A percentile compares a stretch with the other conserved stretches of the same genome.
phyloP scores from a whole-genome alignment of 2,329 filamentous ascomycete genomes.

The Fusarium agapanthi region DNA sequence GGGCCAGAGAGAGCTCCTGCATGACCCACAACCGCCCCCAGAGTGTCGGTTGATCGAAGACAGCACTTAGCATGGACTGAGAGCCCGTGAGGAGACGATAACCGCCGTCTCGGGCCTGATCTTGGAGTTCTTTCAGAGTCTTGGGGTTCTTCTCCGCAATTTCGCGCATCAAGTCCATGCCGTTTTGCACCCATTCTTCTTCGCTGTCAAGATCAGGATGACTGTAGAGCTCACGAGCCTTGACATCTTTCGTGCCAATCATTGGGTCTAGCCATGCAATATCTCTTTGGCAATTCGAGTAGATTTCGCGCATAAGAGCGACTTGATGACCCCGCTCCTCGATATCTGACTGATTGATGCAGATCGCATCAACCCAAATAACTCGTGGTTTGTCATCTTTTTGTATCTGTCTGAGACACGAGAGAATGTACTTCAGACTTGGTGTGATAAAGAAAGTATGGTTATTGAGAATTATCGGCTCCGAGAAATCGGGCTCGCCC shows the following conservation, averaged over 20 bases:
- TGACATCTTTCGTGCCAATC: background rate
- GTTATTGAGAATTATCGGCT: background rate
- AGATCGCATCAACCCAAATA: conserved; percentile 27
- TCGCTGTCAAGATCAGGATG: background rate
- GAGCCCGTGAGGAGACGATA: rapidly evolving
- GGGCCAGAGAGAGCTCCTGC: conserved; percentile 19
- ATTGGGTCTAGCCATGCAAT: conserved; percentile 23
- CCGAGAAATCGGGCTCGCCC: conserved; percentile 1
- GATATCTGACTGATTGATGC: conserved; percentile 21
- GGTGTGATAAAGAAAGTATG: conserved; percentile 7
- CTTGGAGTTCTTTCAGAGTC: conserved; percentile 1
- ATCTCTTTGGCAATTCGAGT: conserved; percentile 11
- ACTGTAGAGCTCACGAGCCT: background rate
- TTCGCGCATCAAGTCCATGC: background rate
- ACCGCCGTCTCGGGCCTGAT: background rate
- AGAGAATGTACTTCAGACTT: background rate
- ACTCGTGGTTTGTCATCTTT: rapidly evolving
- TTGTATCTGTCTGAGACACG: background rate
- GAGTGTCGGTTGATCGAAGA: background rate
- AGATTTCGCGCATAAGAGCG: conserved; percentile 13
- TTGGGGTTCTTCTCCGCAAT: background rate
- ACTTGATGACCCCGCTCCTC: conserved; percentile 17
- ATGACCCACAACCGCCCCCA: conserved; percentile 22
- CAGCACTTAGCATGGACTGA: rapidly evolving
- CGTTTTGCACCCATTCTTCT: background rate